phyloP scores from a whole-genome alignment of 2,329 filamentous ascomycete species.

The Coleophoma crateriformis region DNA sequence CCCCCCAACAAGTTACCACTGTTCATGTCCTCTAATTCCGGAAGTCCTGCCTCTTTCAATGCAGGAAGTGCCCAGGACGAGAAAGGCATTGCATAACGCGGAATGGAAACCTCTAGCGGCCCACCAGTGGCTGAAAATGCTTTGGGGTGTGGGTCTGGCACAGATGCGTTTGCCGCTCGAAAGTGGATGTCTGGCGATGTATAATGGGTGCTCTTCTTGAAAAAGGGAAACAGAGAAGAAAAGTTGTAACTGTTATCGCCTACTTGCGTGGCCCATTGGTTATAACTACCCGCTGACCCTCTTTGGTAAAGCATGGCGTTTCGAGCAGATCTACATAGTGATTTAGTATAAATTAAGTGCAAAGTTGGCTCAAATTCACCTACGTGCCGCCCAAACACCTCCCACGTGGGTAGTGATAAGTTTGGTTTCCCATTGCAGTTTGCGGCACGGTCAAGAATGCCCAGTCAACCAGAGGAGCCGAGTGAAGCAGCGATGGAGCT shows the following conservation, averaged over 20 bases:
- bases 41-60: too few species aligned
- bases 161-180: not conserved
- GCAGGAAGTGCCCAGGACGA: too few species aligned
- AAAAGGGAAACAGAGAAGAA: constrained; percentile 38
- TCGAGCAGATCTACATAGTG: constrained; percentile 17
- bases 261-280: constrained; percentile 35
- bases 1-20: too few species aligned
- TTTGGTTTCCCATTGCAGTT: not conserved
- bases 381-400: constrained; percentile 29
- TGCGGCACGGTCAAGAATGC: constrained; percentile 6
- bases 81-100: too few species aligned
- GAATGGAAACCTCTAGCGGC: too few species aligned
- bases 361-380: too few species aligned
- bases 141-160: too few species aligned
- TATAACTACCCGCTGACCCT: constrained; percentile 31
- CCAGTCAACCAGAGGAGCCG: constrained; percentile 10
- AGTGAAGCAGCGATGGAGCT: constrained; percentile 2
- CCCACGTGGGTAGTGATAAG: constrained; percentile 10
- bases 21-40: too few species aligned
- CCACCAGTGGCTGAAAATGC: too few species aligned
- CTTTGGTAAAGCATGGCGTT: constrained; percentile 32
- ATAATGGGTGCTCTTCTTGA: constrained; percentile 30
- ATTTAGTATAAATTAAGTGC: too few species aligned
- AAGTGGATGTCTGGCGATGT: constrained; percentile 17
- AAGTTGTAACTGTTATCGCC: constrained; percentile 39